Conservation (phyloP, 2,329 filamentous ascomycete genomes). For the Xylaria digitata region DNA sequence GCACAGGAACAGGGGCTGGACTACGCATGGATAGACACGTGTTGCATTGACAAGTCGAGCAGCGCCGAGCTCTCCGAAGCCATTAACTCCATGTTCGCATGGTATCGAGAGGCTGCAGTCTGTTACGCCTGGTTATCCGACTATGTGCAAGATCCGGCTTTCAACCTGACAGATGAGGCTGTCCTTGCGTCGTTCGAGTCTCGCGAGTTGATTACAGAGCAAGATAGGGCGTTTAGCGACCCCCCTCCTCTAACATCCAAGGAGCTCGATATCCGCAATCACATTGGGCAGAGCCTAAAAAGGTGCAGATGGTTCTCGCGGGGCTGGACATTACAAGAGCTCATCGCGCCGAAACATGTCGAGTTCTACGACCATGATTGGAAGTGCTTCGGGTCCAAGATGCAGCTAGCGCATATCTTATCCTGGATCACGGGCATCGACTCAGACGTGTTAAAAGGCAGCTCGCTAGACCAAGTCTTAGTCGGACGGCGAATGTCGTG, state of each 20-base stretch:
- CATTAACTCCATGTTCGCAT: slow-evolving; percentile 45
- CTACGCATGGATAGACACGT: slow-evolving; percentile 44
- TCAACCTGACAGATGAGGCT: slow-evolving; percentile 29
- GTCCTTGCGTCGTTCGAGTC: slow-evolving; percentile 36
- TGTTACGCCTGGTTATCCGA: slow-evolving; percentile 42
- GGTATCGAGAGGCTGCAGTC: slow-evolving; percentile 37
- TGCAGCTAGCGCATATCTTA: slow-evolving; percentile 35
- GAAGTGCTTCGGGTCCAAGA: slow-evolving; percentile 41
- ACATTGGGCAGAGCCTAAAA: slow-evolving; percentile 32
- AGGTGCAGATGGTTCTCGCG: slow-evolving; percentile 40
- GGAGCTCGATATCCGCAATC: slow-evolving; percentile 39
- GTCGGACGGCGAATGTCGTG: slow-evolving; percentile 45
- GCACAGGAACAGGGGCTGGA: slow-evolving; percentile 34
- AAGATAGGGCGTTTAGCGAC: slow-evolving; percentile 32
- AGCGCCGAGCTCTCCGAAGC: slow-evolving; percentile 43
- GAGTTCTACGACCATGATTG: slow-evolving; percentile 42
- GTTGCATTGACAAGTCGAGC: slow-evolving; percentile 44
- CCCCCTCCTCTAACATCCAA: slow-evolving; percentile 29
- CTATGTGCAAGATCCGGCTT: slow-evolving; percentile 26
- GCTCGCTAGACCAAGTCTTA: slow-evolving; percentile 36
- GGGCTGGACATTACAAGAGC: slow-evolving; percentile 45
- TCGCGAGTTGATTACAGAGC: slow-evolving; percentile 31
- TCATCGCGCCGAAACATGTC: slow-evolving; percentile 41
- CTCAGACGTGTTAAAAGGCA: slow-evolving; percentile 36
- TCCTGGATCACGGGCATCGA: slow-evolving; percentile 41